Percentiles rank a stretch among this genome's conserved stretches.
These are phyloP conservation scores for Ogataea nitratoaversa DNA, from an alignment of 805 yeast genomes.

Conservation along the genomic window DNA sequence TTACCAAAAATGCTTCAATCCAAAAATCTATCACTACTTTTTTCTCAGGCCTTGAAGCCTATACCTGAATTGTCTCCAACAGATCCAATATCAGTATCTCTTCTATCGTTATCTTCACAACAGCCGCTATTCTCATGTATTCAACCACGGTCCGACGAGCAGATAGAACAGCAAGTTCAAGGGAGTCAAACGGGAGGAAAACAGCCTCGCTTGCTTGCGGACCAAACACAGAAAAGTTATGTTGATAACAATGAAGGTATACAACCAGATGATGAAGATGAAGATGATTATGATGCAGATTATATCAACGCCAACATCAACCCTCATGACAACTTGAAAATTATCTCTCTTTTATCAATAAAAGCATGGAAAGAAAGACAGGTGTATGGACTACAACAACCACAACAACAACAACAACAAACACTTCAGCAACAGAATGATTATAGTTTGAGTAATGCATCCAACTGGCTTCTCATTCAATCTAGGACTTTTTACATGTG, in stretches of 20 bases:
- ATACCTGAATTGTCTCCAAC: constrained; percentile 21
- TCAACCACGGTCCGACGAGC: constrained; percentile 4
- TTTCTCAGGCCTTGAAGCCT: constrained; percentile 26
- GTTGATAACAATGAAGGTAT: constrained; percentile 1
- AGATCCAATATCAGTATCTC: constrained; percentile 27
- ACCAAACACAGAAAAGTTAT: too few relatives aligned
- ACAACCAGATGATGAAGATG: constrained; percentile 7
- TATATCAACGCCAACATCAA: constrained; percentile 27
- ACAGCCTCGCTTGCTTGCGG: too few relatives aligned
- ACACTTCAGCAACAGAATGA: neutral
- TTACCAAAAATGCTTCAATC: constrained; percentile 27
- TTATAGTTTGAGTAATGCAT: neutral
- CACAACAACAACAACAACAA: neutral
- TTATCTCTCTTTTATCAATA: constrained; percentile 26
- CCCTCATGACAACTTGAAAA: constrained; percentile 30
- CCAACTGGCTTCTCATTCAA: constrained; percentile 25
- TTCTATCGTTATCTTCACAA: constrained; percentile 24
- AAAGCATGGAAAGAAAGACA: constrained; percentile 24
- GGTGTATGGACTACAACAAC: neutral
- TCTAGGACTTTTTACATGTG: constrained; percentile 23
- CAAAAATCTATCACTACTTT: constrained; percentile 21
- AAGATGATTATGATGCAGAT: constrained; percentile 17
- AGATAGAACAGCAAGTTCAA: constrained; percentile 5
- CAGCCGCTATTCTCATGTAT: constrained; percentile 30
- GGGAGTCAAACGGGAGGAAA: constrained; percentile 3